phyloP scores from a whole-genome alignment of 768 basidiomycete species.

The Auricularia sp. region DNA sequence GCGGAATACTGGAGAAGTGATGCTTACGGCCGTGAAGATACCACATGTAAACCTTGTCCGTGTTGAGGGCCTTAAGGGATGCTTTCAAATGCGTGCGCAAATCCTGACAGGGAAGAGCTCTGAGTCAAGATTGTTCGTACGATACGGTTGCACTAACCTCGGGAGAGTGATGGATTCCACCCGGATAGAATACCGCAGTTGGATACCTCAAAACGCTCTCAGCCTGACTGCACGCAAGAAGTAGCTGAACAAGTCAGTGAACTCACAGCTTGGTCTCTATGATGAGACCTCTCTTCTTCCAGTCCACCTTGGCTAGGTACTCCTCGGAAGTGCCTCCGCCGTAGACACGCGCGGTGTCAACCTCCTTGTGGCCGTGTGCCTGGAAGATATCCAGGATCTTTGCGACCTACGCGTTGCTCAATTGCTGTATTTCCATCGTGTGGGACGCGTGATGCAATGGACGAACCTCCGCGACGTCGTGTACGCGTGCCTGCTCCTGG shows the following conservation, averaged over 20 bases:
- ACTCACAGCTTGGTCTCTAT: conserved; percentile 48
- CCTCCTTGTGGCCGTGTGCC: conserved; percentile 47
- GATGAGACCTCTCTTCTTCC: conserved; percentile 39
- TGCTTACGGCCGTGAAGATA: conserved; percentile 36
- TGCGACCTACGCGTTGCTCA: conserved; percentile 28
- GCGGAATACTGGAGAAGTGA: not conserved
- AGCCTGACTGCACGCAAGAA: no score
- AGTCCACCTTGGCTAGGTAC: conserved; percentile 37
- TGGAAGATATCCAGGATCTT: conserved; percentile 46
- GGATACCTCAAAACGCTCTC: no score
- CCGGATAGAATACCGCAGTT: no score
- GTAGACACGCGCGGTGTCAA: conserved; percentile 24
- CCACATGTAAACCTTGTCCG: conserved; percentile 37
- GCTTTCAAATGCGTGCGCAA: conserved; percentile 26
- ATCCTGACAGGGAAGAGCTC: conserved; percentile 12
- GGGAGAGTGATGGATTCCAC: no score
- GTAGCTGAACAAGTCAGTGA: not conserved
- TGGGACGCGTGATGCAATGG: not conserved
- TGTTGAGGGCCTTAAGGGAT: conserved; percentile 36
- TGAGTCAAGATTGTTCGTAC: no score
- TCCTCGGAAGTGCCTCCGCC: conserved; percentile 24
- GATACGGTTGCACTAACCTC: no score
- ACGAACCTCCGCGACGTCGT: conserved; percentile 21
- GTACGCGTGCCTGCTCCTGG: conserved; percentile 36
- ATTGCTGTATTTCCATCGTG: conserved; percentile 3